Conservation (phyloP, 208 protist genomes). For the Crithidia fasciculata region DNA sequence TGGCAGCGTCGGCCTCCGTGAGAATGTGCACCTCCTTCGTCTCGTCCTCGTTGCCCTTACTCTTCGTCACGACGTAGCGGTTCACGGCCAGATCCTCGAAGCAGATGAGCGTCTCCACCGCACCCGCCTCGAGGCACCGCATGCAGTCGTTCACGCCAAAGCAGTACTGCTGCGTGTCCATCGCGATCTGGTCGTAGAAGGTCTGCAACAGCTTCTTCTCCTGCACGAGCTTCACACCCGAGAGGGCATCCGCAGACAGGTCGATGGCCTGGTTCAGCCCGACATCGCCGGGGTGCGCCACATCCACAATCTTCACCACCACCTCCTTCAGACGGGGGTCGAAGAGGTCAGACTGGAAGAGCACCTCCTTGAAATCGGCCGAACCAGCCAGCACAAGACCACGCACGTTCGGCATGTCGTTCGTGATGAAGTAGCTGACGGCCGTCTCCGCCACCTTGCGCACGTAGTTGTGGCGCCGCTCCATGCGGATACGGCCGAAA, state of each 20-base stretch:
- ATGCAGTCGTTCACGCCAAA: slow-evolving; percentile 99
- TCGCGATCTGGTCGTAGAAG: slow-evolving; percentile 99
- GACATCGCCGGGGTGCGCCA: slow-evolving; percentile 99
- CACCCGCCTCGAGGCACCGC: slow-evolving; percentile 97
- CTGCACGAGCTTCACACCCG: slow-evolving; percentile 99
- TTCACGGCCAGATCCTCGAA: slow-evolving; percentile 97
- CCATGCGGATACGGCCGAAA: slow-evolving; percentile 99
- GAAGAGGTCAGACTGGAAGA: slow-evolving; percentile 97
- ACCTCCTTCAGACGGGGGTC: slow-evolving; percentile 97
- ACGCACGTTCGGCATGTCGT: slow-evolving; percentile 98
- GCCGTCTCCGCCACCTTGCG: slow-evolving; percentile 98
- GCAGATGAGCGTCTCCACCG: slow-evolving; percentile 98
- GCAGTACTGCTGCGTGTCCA: slow-evolving; percentile 98
- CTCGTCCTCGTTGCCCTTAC: slow-evolving; percentile 84
- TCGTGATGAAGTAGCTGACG: slow-evolving; percentile 98
- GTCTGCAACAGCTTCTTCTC: slow-evolving; percentile 99
- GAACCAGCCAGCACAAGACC: slow-evolving; percentile 99
- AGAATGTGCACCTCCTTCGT: slow-evolving; percentile 62
- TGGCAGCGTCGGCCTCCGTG: slow-evolving; percentile 73
- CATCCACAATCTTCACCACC: slow-evolving; percentile 99
- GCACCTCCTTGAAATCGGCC: slow-evolving; percentile 99
- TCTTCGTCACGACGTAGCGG: slow-evolving; percentile 90
- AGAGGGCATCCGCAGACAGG: slow-evolving; percentile 94
- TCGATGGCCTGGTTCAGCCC: slow-evolving; percentile 99
- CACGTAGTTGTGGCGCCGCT: slow-evolving; percentile 99